Base-by-base conservation (phyloP, 1,284 basidiomycete species). In the Salmacisia buchloeana region DNA sequence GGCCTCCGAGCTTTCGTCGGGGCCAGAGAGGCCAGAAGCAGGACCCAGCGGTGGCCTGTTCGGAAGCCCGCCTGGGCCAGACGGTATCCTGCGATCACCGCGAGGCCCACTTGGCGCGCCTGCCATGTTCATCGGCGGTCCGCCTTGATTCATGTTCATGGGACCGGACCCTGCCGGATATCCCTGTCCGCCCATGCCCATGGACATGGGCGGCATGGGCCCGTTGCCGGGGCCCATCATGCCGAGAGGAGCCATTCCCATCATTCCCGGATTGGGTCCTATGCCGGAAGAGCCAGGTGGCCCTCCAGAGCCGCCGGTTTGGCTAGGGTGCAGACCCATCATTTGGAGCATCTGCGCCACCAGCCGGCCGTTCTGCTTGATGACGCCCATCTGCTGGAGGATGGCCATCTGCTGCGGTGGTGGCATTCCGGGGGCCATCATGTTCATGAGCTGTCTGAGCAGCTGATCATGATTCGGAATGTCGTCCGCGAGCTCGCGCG, bases 261-360 rank as follows among this genome's bases (percentile, higher is more conserved):
- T 58, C 29, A 57, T 46, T 9, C 61, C 71, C 34, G 35, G 41
- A 6, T 63, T 41, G 3, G 46, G 63, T 5, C 63, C 59, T 65
- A 34, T 31, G 65, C 65, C 5, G 9, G 61, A 27, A 36, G n/a
- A n/a, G n/a, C 27, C 54, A 15, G 61, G 34, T 23, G 56, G 56
- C 10, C 33, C 46, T 23, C 46, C 46, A 52, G 60, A 7, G 21
- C 46, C 54, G 3, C 34, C 43, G 7, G 52, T 38, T 9, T 29
- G 39, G 25, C 65, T 65, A 27, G 66, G 70, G 65, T 69, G 71
- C 69, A 66, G 68, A 29, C 63, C 45, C 65, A 66, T 70, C 68
- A 69, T 68, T 49, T 67, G 64, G 29, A 65, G 66, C 69, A 72
- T 67, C 46, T 58, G 58, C 18, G 43, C 33, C 62, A 64, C 65